These are phyloP conservation scores for Amylostereum chailletii DNA, from an alignment of 1,284 basidiomycete genomes.

Conservation along the genomic window DNA sequence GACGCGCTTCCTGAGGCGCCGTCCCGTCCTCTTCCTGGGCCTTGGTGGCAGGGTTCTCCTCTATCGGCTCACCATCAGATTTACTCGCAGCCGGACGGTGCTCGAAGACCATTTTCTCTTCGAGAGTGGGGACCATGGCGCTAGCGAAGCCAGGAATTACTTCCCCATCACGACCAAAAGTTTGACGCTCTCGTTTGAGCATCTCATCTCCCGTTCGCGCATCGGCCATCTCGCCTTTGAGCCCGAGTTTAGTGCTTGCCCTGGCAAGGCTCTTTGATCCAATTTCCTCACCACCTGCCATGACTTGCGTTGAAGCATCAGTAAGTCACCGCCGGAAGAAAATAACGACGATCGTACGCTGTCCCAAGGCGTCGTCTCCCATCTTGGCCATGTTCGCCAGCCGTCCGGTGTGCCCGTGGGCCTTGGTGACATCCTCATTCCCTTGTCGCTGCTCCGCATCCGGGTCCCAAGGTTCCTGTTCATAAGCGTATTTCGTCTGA, in stretches of 20 bases:
- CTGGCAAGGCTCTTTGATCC: constrained; percentile 26
- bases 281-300: constrained; percentile 33
- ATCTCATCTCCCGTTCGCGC: constrained; percentile 31
- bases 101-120: constrained; percentile 56
- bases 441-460: constrained; percentile 61
- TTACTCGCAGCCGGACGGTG: constrained; percentile 22
- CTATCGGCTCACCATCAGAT: constrained; percentile 27
- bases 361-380: constrained; percentile 30
- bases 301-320: constrained; percentile 23
- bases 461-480: constrained; percentile 72
- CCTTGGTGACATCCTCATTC: constrained; percentile 26
- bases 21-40: constrained; percentile 10
- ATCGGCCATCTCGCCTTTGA: constrained; percentile 28
- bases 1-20: constrained; percentile 26
- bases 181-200: constrained; percentile 44
- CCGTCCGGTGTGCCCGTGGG: not conserved
- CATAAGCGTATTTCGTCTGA: constrained; percentile 42
- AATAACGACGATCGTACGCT: constrained; percentile 34
- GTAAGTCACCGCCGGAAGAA: not conserved
- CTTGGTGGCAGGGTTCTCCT: constrained; percentile 18
- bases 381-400: constrained; percentile 27
- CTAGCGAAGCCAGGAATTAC: constrained; percentile 53
- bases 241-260: constrained; percentile 32
- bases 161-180: constrained; percentile 43
- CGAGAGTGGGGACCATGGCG: constrained; percentile 61